A percentile compares a stretch with the other conserved stretches of the same genome.
Conservation (phyloP, 2,329 filamentous ascomycete species). For the Phyllosticta ampelicida region DNA sequence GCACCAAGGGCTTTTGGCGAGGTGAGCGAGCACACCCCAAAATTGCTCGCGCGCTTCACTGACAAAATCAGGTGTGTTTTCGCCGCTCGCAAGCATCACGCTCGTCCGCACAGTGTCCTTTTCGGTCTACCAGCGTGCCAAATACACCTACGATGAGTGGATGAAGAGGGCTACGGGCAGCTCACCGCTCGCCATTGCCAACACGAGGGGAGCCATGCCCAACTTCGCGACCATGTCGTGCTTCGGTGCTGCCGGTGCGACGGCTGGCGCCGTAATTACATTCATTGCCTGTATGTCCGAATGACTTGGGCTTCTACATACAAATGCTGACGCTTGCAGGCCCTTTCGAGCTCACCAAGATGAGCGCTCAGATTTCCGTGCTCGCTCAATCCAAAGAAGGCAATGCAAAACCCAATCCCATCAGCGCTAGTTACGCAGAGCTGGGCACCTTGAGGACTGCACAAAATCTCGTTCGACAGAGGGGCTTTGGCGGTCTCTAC, state of each 20-base stretch:
- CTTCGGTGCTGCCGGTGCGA: constrained; percentile 68
- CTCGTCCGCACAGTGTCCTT: constrained; percentile 69
- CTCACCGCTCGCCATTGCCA: constrained; percentile 64
- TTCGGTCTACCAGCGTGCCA: constrained; percentile 68
- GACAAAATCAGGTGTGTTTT: constrained; percentile 51
- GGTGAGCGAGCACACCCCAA: constrained; percentile 32
- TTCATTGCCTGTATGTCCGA: constrained; percentile 54
- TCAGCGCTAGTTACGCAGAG: constrained; percentile 55
- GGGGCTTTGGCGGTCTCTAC: constrained; percentile 64
- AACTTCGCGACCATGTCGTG: constrained; percentile 63
- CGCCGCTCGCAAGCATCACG: constrained; percentile 70
- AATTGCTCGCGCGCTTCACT: constrained; percentile 10
- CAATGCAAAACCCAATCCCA: constrained; percentile 23
- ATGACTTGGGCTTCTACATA: background rate
- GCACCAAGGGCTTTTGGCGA: constrained; percentile 40
- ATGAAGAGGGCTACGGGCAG: constrained; percentile 54
- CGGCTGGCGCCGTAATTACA: constrained; percentile 69
- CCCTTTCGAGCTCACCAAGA: constrained; percentile 82
- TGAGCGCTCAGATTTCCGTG: constrained; percentile 76
- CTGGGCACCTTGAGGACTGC: constrained; percentile 69
- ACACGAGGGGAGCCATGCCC: constrained; percentile 58
- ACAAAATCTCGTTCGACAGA: constrained; percentile 63
- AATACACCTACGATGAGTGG: constrained; percentile 61
- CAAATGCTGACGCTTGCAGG: constrained; percentile 32
- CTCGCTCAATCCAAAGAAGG: constrained; percentile 51